phyloP scores from a whole-genome alignment of 78 protist genomes.

The Protostelium mycophagum region DNA sequence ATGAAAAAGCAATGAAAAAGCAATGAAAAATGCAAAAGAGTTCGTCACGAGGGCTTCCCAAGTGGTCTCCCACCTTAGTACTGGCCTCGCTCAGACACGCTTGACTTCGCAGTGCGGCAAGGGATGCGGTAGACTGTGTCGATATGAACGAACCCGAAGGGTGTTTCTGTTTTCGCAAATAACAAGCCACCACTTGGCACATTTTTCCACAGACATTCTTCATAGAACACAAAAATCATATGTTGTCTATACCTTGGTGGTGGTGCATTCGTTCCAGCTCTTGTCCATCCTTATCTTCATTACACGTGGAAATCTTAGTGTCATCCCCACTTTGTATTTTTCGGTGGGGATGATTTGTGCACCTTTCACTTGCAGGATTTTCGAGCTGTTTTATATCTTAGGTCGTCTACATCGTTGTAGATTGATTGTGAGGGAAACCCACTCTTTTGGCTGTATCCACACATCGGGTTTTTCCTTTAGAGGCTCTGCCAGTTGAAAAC shows the following conservation, averaged over 20 bases:
- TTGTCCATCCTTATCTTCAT: constrained; percentile 68
- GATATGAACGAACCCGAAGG: no score
- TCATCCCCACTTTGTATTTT: constrained; percentile 46
- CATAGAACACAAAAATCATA: neutral
- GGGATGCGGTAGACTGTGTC: no score
- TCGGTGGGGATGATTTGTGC: constrained; percentile 43
- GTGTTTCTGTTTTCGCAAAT: no score
- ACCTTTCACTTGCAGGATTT: constrained; percentile 68
- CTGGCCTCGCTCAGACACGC: no score
- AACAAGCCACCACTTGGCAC: constrained; percentile 22
- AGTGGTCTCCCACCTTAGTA: no score
- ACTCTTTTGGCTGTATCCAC: constrained; percentile 62
- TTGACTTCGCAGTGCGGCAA: no score
- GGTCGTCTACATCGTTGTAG: neutral
- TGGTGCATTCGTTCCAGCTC: constrained; percentile 40
- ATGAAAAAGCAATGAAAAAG: no score
- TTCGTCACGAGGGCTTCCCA: no score
- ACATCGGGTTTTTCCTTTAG: constrained; percentile 73
- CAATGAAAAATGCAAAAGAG: neutral
- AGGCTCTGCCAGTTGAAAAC: constrained; percentile 43
- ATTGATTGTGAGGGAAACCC: neutral
- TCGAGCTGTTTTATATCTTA: constrained; percentile 3
- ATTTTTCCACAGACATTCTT: constrained; percentile 19
- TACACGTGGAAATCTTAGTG: constrained; percentile 85
- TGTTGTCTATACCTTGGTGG: neutral